These are phyloP conservation scores for Morella rubra DNA, from an alignment of 306 rosid species.

Conservation along the genomic window DNA sequence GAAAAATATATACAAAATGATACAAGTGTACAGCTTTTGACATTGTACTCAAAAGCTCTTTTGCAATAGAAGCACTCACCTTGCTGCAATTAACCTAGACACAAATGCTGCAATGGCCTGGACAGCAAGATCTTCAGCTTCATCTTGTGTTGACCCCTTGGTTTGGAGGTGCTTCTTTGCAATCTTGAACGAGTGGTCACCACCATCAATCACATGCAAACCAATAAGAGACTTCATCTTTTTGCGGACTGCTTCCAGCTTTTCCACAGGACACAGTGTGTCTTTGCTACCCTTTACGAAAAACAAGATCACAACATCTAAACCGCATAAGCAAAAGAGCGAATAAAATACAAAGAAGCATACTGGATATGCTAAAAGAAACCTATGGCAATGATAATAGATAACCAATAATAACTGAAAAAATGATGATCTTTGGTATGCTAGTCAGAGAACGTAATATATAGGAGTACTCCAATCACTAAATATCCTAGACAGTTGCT, in stretches of 20 bases:
- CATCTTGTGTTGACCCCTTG: slow-evolving; percentile 54
- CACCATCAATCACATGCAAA: slow-evolving; percentile 79
- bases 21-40: slow-evolving; percentile 26
- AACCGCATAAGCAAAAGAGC: slow-evolving; percentile 15
- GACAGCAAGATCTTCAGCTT: slow-evolving; percentile 65
- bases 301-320: slow-evolving; percentile 16
- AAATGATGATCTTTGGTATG: neutral
- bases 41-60: slow-evolving; percentile 7
- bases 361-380: neutral
- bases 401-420: slow-evolving; percentile 9
- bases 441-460: neutral
- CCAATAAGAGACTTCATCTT: slow-evolving; percentile 61
- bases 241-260: slow-evolving; percentile 64
- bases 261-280: slow-evolving; percentile 66
- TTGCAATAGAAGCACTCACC: slow-evolving; percentile 13
- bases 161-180: slow-evolving; percentile 81
- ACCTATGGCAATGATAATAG: neutral
- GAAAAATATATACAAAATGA: slow-evolving; percentile 10
- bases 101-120: slow-evolving; percentile 59
- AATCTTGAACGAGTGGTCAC: slow-evolving; percentile 90
- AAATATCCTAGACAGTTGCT: neutral
- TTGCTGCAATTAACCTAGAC: slow-evolving; percentile 40
- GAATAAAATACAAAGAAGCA: slow-evolving; percentile 7
- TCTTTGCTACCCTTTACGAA: slow-evolving; percentile 79
- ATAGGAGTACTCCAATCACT: neutral